Base-by-base conservation (phyloP, 2,329 filamentous ascomycete genomes). In the Sporothrix euskadiensis region DNA sequence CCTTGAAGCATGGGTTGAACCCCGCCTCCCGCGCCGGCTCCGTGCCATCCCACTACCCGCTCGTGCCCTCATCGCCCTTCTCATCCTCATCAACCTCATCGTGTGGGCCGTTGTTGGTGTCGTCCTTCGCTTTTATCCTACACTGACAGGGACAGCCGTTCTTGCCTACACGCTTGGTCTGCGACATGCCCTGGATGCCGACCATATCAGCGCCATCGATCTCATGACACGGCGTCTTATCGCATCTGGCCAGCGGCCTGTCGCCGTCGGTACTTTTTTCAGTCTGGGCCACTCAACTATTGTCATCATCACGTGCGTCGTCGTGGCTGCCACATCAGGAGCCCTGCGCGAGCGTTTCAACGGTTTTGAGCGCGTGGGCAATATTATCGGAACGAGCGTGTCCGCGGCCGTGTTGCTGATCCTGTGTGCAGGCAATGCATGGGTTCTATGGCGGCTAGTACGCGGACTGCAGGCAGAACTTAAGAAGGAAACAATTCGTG, bases 161-260 rank as follows among this genome's bases (percentile, higher is more conserved):
- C 88, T 98, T 0, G 91, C 94, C 35, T 98, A 97, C 81, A 93
- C 93, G 0, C 88, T 98, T 12, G 95, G 95, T 2, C 87, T 98
- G 14, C 91, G 95, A 57, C 95, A 98, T 84, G 95, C 95, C n/a
- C 89, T 98, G 61, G 96, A 98, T 79, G 96, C 95, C n/a, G 95
- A 98, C 82, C 96, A 98, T 81, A 88, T 87, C 78, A 83, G 83
- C 78, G 95, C 94, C 76, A 99, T 98, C 78, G 95, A 98, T 82
- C 88, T 98, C 52, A 97, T 97, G 91, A 98, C 96, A 0, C 88
- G 96, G 3, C 90, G 95, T 7, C 88, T 98, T 32, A 89, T 98
- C 52, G 94, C 94, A 0, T 88, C 92, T 0, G 94, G 94, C 22
- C 93, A 96, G 79, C 89, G 89, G 1, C 94, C 95, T 1, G 94